Evolutionary conservation across 108 stramenopile genomes (phyloP), one percentile per base, ranked within the genome.

Genomic region (Chaetoceros tenuissimus): DNA sequence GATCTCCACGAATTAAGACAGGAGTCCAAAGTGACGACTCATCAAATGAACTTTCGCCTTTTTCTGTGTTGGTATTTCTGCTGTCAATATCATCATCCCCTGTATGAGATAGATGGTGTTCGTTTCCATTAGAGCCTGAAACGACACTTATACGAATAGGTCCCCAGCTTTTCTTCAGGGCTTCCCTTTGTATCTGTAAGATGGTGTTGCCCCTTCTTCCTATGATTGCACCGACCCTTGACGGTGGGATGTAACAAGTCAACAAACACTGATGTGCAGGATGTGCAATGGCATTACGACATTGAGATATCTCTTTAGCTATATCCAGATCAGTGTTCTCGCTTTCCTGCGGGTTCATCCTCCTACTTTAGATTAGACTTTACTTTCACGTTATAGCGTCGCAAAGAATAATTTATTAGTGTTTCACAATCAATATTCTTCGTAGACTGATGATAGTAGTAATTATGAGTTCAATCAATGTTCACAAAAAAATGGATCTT

Each of bases 1-100:
- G 74, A 55, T 75, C 74, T 28, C 59, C 74, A 0, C 74, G 70
- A 34, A 75, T 68, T 7, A 66, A 55, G 3, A 75, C 67, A 0
- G 74, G 74, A 3, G 55, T 53, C 62, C 64, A 69, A 28, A 46
- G 24, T 60, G 47, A 24, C 55, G 31, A 13, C 23, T 27, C 49
- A 17, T 50, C 26, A 19, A 21, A 44, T 22, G 24, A 25, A 7
- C 43, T 48, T 22, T 53, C 27, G 8, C 60, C 22, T 2, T 62
- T 26, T 19, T 22, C 44, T 18, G 22, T 16, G 19, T 60, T 30
- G 24, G 50, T 22, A 22, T 19, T 16, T 8, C 24, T 48, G 0
- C 20, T 25, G 31, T 23, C 13, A 31, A 21, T 18, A 50, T 31
- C 29, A 10, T 31, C 22, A 24, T 51, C n/a, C n/a, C n/a, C n/a